Conservation (phyloP, 768 basidiomycete species). For the Russula abietina region DNA sequence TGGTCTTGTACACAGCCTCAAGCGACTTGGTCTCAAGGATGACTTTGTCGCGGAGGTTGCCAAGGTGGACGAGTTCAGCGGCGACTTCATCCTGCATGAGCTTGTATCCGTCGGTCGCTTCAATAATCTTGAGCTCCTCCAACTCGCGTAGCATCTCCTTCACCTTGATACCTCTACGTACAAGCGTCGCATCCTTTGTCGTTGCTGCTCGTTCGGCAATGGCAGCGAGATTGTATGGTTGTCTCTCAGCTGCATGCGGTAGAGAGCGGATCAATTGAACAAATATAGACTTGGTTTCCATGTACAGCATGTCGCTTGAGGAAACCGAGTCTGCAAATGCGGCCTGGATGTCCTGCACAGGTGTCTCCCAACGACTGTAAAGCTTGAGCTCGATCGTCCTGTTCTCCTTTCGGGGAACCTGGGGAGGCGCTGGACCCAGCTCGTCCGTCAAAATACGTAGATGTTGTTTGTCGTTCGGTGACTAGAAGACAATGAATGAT, state of each 20-base stretch:
- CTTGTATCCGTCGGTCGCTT: slow-evolving; percentile 74
- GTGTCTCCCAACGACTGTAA: slow-evolving; percentile 99
- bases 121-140: slow-evolving; percentile 84
- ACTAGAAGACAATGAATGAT: slow-evolving; percentile 41
- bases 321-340: slow-evolving; percentile 97
- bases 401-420: slow-evolving; percentile 98
- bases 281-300: slow-evolving; percentile 99
- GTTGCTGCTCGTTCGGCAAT: slow-evolving; percentile 96
- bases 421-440: slow-evolving; percentile 85
- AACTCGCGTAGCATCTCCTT: slow-evolving; percentile 98
- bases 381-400: slow-evolving; percentile 85
- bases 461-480: slow-evolving; percentile 96
- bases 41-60: slow-evolving; percentile 95
- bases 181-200: slow-evolving; percentile 92
- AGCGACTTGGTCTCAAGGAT: slow-evolving; percentile 85
- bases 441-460: slow-evolving; percentile 95
- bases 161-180: slow-evolving; percentile 97
- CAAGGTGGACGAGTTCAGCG: slow-evolving; percentile 92
- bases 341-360: slow-evolving; percentile 94
- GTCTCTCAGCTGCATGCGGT: slow-evolving; percentile 74
- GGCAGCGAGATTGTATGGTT: slow-evolving; percentile 80
- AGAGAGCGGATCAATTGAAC: slow-evolving; percentile 96
- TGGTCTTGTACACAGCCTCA: slow-evolving; percentile 98
- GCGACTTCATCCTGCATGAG: slow-evolving; percentile 98
- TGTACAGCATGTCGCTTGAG: slow-evolving; percentile 97